phyloP scores from a whole-genome alignment of 805 yeast genomes.

The Candida corydali region DNA sequence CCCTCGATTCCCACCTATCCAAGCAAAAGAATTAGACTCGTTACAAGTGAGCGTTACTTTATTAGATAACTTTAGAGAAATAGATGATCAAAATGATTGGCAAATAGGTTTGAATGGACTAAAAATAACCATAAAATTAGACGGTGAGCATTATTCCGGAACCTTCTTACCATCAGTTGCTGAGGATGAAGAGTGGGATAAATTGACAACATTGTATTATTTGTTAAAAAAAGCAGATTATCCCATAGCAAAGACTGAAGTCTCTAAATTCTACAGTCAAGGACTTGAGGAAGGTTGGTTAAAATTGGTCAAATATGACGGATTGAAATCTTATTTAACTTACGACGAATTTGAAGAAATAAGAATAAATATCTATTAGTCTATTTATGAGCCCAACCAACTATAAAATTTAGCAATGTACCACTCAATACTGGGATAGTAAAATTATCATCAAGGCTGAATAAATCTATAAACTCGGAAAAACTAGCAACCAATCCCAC shows the following conservation, averaged over 20 bases:
- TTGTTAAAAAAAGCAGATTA: slow-evolving; percentile 72
- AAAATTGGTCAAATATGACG: slow-evolving; percentile 31
- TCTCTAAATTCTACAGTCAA: slow-evolving; percentile 21
- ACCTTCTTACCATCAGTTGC: slow-evolving; percentile 93
- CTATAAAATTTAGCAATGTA: slow-evolving; percentile 49
- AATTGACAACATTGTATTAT: slow-evolving; percentile 63
- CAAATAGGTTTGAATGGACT: slow-evolving; percentile 80
- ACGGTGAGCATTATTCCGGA: slow-evolving; percentile 49
- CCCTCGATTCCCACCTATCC: slow-evolving; percentile 68
- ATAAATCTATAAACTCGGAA: slow-evolving; percentile 79
- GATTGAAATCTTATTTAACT: slow-evolving; percentile 24
- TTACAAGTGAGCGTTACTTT: slow-evolving; percentile 64
- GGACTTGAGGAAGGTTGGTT: slow-evolving; percentile 33
- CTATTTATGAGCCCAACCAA: slow-evolving; percentile 17
- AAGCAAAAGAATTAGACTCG: slow-evolving; percentile 43
- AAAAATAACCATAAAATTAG: slow-evolving; percentile 46
- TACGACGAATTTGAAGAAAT: slow-evolving; percentile 21
- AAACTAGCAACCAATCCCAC: slow-evolving; percentile 82
- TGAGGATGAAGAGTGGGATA: slow-evolving; percentile 78
- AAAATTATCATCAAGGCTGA: slow-evolving; percentile 83
- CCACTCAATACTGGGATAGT: slow-evolving; percentile 91
- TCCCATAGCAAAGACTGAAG: slow-evolving; percentile 12
- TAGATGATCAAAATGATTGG: slow-evolving; percentile 65
- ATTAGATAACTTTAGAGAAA: slow-evolving; percentile 53
- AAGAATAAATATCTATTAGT: slow-evolving; percentile 10